These are phyloP conservation scores for Termitomyces bulborhizus DNA, from an alignment of 768 basidiomycete species.

Conservation along the genomic window DNA sequence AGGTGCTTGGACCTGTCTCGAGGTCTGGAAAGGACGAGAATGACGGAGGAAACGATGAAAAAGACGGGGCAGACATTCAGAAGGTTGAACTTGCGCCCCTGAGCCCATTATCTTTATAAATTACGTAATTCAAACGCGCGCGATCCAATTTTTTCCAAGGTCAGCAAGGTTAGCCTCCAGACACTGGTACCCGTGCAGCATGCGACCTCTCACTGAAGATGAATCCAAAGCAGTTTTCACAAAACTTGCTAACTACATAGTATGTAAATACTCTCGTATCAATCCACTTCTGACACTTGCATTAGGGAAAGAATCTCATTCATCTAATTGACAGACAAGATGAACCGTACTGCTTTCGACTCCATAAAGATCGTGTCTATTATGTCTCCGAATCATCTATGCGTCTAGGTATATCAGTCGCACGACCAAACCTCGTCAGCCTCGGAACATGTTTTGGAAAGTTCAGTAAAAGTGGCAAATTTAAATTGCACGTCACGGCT, in stretches of 20 bases:
- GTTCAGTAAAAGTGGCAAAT: conserved; percentile 95
- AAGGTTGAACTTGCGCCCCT: not conserved
- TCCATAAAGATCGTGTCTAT: conserved; percentile 92
- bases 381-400: conserved; percentile 96
- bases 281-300: not conserved
- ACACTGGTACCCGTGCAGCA: conserved; percentile 23
- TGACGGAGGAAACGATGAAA: conserved; percentile 57
- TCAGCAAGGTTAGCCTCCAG: no score
- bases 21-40: conserved; percentile 68
- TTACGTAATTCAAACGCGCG: conserved; percentile 8
- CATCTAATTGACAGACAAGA: conserved; percentile 93
- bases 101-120: not conserved
- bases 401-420: conserved; percentile 87
- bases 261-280: conserved; percentile 28
- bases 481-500: conserved; percentile 93
- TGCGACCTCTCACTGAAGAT: conserved; percentile 96
- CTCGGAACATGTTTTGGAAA: conserved; percentile 97
- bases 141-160: conserved; percentile 3
- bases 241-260: conserved; percentile 97
- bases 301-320: conserved; percentile 90
- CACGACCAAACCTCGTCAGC: conserved; percentile 86
- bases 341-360: conserved; percentile 91
- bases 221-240: conserved; percentile 95
- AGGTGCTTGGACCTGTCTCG: conserved; percentile 36
- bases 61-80: conserved; percentile 48